These are phyloP conservation scores for Plectosphaerella sp. DNA, from an alignment of 2,329 filamentous ascomycete genomes.

Conservation along the genomic window DNA sequence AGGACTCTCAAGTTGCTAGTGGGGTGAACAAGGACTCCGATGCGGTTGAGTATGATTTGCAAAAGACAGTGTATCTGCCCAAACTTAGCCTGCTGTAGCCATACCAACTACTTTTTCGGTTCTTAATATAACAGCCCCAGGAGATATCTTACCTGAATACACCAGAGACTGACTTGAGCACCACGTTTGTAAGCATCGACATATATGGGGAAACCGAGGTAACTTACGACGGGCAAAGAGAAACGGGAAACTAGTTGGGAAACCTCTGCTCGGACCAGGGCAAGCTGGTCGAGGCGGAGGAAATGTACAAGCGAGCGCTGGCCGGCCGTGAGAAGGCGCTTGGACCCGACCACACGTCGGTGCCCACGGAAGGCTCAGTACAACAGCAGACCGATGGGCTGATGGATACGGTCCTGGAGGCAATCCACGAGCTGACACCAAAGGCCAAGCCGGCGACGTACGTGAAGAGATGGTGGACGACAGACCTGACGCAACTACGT, in stretches of 20 bases:
- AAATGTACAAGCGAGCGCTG: slow-evolving; percentile 20
- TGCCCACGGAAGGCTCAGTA: not conserved
- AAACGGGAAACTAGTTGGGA: not conserved
- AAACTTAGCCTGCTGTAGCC: not conserved
- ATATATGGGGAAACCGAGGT: not conserved
- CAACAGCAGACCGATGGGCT: not conserved
- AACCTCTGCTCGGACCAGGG: no score
- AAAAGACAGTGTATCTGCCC: not conserved
- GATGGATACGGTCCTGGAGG: slow-evolving; percentile 1
- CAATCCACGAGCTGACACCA: slow-evolving; percentile 9
- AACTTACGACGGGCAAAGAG: not conserved
- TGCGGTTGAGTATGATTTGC: not conserved
- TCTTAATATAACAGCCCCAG: not conserved
- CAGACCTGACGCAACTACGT: slow-evolving; percentile 20
- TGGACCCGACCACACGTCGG: slow-evolving; percentile 9
- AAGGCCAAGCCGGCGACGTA: slow-evolving; percentile 19
- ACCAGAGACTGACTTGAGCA: not conserved
- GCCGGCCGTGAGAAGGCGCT: slow-evolving; percentile 17
- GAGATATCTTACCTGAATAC: not conserved
- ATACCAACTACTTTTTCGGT: not conserved
- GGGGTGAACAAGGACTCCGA: not conserved
- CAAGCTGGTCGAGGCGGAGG: slow-evolving; percentile 18
- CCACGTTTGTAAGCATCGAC: not conserved
- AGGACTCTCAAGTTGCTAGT: not conserved
- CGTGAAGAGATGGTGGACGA: slow-evolving; percentile 23